These are phyloP conservation scores for Lanmaoa pseudosensibilis DNA, from an alignment of 768 basidiomycete genomes.

Conservation along the genomic window DNA sequence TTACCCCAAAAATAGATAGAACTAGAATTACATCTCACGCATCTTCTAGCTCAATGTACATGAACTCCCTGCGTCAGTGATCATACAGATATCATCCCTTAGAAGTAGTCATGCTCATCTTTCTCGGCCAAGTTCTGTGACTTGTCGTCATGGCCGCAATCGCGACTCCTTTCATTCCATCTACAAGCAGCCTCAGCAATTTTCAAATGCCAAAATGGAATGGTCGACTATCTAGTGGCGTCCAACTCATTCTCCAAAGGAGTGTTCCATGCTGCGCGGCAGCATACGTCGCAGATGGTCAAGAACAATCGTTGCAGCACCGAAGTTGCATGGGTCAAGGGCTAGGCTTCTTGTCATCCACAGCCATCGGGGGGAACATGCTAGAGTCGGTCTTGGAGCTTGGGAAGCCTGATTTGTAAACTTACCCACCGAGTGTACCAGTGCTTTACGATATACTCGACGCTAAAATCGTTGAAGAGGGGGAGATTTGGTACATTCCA, in stretches of 20 bases:
- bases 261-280: conserved; percentile 24
- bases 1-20: conserved; percentile 23
- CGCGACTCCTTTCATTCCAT: conserved; percentile 14
- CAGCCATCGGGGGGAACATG: conserved; percentile 11
- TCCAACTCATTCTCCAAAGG: conserved; percentile 20
- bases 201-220: conserved; percentile 25
- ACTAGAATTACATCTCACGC: conserved; percentile 23
- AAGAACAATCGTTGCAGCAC: conserved; percentile 7
- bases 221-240: conserved; percentile 28
- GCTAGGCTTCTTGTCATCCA: conserved; percentile 15
- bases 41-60: conserved; percentile 13
- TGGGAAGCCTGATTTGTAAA: conserved; percentile 19
- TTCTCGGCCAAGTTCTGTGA: conserved; percentile 24
- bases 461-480: conserved; percentile 9
- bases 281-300: conserved; percentile 7
- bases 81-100: conserved; percentile 9
- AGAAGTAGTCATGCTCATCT: neutral
- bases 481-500: conserved; percentile 18
- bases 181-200: conserved; percentile 2
- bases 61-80: conserved; percentile 18
- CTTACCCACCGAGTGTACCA: conserved; percentile 13
- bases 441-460: conserved; percentile 23
- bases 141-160: conserved; percentile 24
- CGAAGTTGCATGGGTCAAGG: conserved; percentile 28
- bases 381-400: conserved; percentile 12